Evolutionary conservation across 139 green algal genomes (phyloP), one percentile per base, ranked within the genome.

Genomic region (Chlamydomonas incerta): DNA sequence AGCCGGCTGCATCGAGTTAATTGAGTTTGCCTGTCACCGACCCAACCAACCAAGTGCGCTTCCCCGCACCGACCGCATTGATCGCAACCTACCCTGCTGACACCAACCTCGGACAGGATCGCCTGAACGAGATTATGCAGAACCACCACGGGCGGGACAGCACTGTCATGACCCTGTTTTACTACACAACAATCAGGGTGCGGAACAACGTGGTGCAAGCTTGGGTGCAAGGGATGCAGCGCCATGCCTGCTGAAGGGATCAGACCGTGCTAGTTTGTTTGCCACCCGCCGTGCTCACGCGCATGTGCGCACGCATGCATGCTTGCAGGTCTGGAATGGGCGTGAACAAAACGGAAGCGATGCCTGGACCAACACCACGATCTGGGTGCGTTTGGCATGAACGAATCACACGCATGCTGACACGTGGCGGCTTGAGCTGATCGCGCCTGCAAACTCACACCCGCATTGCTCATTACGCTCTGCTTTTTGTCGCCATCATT

Each of bases 271-370:
- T n/a, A n/a, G n/a, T n/a, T n/a, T n/a, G n/a, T n/a, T n/a, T n/a
- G n/a, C n/a, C n/a, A n/a, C n/a, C n/a, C n/a, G n/a, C n/a, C n/a
- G n/a, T n/a, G n/a, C n/a, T n/a, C n/a, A n/a, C n/a, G n/a, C n/a
- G n/a, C n/a, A n/a, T n/a, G n/a, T n/a, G n/a, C n/a, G n/a, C n/a
- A n/a, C n/a, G n/a, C n/a, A n/a, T n/a, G n/a, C 24, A 23, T 55
- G 34, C 21, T 28, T 63, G 50, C 75, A 74, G 77, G 77, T 83
- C 17, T 83, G 77, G 77, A 23, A 65, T 29, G 67, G 58, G 4
- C 65, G 66, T 0, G 46, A 74, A 1, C 29, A n/a, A 1, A 65
- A 74, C 29, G 77, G 77, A 15, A 35, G 41, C 28, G 77, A 83
- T n/a, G 33, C 26, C 9, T 83, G 29, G n/a, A 65, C 46, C 15